phyloP scores from a whole-genome alignment of 805 yeast genomes.

The Grigorovia transvaalensis region DNA sequence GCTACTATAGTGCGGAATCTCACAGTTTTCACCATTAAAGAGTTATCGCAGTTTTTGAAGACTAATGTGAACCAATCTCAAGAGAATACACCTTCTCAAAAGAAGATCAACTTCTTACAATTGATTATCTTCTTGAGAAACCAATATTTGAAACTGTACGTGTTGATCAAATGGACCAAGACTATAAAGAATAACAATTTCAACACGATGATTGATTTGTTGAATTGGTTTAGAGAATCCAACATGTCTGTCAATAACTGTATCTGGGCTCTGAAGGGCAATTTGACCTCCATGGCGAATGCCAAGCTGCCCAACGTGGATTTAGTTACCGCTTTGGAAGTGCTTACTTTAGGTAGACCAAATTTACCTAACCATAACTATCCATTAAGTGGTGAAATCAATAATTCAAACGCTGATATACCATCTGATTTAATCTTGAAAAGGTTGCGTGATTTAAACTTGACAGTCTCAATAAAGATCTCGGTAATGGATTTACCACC shows the following conservation, averaged over 20 bases:
- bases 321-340: constrained; percentile 76
- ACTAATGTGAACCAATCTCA: constrained; percentile 17
- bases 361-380: constrained; percentile 56
- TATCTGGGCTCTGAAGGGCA: constrained; percentile 58
- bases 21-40: constrained; percentile 26
- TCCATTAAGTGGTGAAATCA: constrained; percentile 28
- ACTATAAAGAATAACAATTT: constrained; percentile 55
- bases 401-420: constrained; percentile 24
- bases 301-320: constrained; percentile 94
- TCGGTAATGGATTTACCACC: constrained; percentile 61
- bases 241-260: constrained; percentile 55
- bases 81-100: constrained; percentile 28
- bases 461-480: constrained; percentile 61
- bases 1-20: constrained; percentile 25
- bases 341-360: constrained; percentile 68
- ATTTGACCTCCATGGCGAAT: constrained; percentile 49
- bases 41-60: constrained; percentile 27
- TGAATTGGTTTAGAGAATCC: constrained; percentile 79
- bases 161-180: constrained; percentile 78
- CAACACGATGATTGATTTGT: constrained; percentile 67
- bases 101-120: constrained; percentile 61
- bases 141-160: constrained; percentile 76
- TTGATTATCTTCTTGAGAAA: constrained; percentile 65
- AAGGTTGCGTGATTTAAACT: constrained; percentile 59
- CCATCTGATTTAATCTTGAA: constrained; percentile 46